Evolutionary conservation across 2,329 filamentous ascomycete species (phyloP).

Genomic region (Aspergillus melleus): DNA sequence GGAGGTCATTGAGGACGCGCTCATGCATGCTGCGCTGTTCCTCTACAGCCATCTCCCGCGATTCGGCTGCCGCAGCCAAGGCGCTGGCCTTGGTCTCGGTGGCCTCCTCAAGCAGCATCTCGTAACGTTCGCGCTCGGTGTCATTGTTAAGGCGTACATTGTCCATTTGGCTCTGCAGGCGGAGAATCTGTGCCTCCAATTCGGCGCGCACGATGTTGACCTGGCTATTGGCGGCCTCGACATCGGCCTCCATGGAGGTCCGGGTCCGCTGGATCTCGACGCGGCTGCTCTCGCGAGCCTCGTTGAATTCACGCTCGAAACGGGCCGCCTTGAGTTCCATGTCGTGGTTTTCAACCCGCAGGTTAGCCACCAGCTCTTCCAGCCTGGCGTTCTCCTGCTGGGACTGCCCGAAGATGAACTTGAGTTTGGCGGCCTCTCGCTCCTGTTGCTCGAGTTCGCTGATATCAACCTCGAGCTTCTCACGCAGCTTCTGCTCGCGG

Average conservation of each 20-base stretch:
- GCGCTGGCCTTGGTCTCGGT: slow-evolving; percentile 66
- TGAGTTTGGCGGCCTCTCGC: slow-evolving; percentile 73
- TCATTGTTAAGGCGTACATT: slow-evolving; percentile 76
- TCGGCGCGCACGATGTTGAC: slow-evolving; percentile 80
- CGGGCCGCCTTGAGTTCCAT: slow-evolving; percentile 68
- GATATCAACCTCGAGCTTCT: slow-evolving; percentile 62
- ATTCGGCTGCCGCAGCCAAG: slow-evolving; percentile 54
- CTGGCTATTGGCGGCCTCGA: slow-evolving; percentile 81
- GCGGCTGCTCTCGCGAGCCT: slow-evolving; percentile 76
- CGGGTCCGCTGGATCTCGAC: slow-evolving; percentile 80
- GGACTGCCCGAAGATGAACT: slow-evolving; percentile 71
- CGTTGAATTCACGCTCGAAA: slow-evolving; percentile 79
- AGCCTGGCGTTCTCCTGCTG: slow-evolving; percentile 64
- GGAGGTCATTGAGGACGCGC: slow-evolving; percentile 70
- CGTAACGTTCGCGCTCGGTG: slow-evolving; percentile 74
- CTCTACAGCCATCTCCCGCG: slow-evolving; percentile 54
- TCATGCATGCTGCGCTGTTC: slow-evolving; percentile 68
- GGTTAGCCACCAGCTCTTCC: slow-evolving; percentile 52
- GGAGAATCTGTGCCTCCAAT: slow-evolving; percentile 74
- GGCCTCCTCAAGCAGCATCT: slow-evolving; percentile 81
- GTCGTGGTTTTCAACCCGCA: slow-evolving; percentile 61
- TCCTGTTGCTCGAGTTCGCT: slow-evolving; percentile 67
- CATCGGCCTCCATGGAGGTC: slow-evolving; percentile 73
- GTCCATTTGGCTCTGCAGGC: slow-evolving; percentile 73
- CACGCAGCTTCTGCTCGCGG: slow-evolving; percentile 66